phyloP scores from a whole-genome alignment of 805 yeast species.

The Candida tammaniensis region DNA sequence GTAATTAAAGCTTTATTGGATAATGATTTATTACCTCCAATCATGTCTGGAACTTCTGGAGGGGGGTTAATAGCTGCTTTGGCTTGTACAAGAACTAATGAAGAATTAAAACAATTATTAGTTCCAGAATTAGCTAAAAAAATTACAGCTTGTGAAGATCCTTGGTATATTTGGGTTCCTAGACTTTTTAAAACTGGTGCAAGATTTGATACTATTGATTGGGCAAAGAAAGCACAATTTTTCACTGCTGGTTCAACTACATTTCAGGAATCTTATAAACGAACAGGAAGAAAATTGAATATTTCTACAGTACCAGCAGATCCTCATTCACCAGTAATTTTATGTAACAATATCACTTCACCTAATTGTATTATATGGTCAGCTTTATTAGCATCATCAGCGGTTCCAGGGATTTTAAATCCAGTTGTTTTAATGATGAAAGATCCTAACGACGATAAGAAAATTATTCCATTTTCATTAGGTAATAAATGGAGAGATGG shows the following conservation, averaged over 20 bases:
- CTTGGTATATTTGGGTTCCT: constrained; percentile 56
- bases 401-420: constrained; percentile 78
- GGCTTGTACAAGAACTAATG: constrained; percentile 66
- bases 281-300: constrained; percentile 70
- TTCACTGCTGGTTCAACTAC: constrained; percentile 74
- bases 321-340: constrained; percentile 75
- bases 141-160: constrained; percentile 69
- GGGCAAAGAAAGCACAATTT: constrained; percentile 70
- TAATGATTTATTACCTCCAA: constrained; percentile 61
- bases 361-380: constrained; percentile 86
- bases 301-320: constrained; percentile 80
- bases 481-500: constrained; percentile 83
- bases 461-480: constrained; percentile 63
- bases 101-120: constrained; percentile 55
- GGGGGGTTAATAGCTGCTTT: constrained; percentile 78
- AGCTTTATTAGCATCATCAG: constrained; percentile 70
- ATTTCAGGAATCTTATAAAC: constrained; percentile 63
- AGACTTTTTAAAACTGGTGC: constrained; percentile 78
- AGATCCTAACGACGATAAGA: constrained; percentile 25
- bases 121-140: constrained; percentile 60
- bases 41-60: constrained; percentile 77
- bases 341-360: constrained; percentile 73
- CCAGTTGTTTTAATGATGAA: constrained; percentile 81
- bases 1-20: constrained; percentile 69
- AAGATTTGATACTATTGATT: constrained; percentile 66